Base-by-base conservation (phyloP, 306 rosid species). In the Lathyrus aphaca region DNA sequence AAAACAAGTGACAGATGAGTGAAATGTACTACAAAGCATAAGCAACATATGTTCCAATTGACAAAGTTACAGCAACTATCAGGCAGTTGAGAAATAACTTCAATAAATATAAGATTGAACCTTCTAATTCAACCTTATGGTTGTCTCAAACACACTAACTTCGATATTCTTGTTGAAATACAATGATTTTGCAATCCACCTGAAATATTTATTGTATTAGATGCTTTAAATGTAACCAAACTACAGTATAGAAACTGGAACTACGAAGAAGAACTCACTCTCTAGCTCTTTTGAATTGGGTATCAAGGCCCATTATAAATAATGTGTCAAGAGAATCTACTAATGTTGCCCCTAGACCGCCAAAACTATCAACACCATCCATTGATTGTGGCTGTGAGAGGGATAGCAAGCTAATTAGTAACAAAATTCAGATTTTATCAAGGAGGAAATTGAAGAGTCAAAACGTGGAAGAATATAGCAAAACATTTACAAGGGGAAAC, bases 91-190 rank as follows among this genome's bases (percentile, higher is more conserved):
- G 62, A 81, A 50, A 68, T 8, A 15, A 78, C 49, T 60, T 59
- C 45, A 71, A 57, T 14, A 56, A 77, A 74, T 77, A 73, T 60
- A 73, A 83, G 64, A 79, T 68, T 86, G 85, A 84, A 86, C 91
- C 88, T 86, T 84, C 83, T 75, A 86, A 73, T 68, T 81, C 87
- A 82, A 86, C 91, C 91, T 86, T 79, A 86, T 84, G 91, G 83
- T 86, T 86, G 91, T 86, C 88, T 86, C 91, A 48, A 86, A 86
- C 67, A 86, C 91, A 69, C 91, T 86, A 62, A 85, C 85, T 77
- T 84, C 87, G 3, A 68, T 61, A 64, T 82, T 64, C 86, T 82
- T 82, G 79, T 77, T 51, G 74, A 84, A 84, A 75, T 72, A 25
- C 61, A 86, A 77, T 17, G 87, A 84, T 37, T 69, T 16, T 45